Evolutionary conservation across 768 basidiomycete genomes (phyloP), one percentile per base, ranked within the genome.

Genomic region (Boletus subparvulus): DNA sequence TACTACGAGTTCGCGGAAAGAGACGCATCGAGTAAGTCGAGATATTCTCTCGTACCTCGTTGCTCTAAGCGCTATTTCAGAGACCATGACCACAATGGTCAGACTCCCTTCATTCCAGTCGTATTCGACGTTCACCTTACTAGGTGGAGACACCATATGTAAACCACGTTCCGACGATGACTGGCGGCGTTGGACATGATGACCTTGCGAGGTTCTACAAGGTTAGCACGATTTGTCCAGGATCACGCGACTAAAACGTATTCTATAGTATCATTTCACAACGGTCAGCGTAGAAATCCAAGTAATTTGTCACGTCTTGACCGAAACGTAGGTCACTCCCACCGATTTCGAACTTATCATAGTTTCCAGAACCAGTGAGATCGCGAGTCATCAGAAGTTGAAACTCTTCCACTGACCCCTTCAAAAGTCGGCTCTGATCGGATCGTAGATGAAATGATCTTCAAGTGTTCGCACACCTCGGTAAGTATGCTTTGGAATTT

Each of bases 391-490:
- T 48, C 26, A 46, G 24, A 16, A 35, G 33, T 11, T 21, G 36
- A 43, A 24, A 52, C 10, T 14, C 41, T 26, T 44, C 14, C 13
- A 24, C 49, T 58, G 42, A 54, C 32, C 17, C 17, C 35, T 24
- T 54, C 28, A 26, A 39, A 36, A 70, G 73, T 77, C 14, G 78
- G 80, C 16, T 69, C 76, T 4, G 77, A 80, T 56, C 67, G 78
- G 28, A 70, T 80, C 42, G 73, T 79, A 19, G 78, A 80, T 56
- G 81, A 79, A 65, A 77, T 79, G 72, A 75, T 80, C 40, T 77
- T 77, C 63, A 73, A 75, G 56, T 76, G 73, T 59, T 72, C 68
- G 8, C 75, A 77, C 55, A 77, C 75, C 4, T 72, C 68, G 46
- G 75, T 28, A 28, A 28, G 28, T 75, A 56, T 30, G 69, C 4